Evolutionary conservation across 1,284 basidiomycete genomes (phyloP).

Genomic region (Trametes pubescens): DNA sequence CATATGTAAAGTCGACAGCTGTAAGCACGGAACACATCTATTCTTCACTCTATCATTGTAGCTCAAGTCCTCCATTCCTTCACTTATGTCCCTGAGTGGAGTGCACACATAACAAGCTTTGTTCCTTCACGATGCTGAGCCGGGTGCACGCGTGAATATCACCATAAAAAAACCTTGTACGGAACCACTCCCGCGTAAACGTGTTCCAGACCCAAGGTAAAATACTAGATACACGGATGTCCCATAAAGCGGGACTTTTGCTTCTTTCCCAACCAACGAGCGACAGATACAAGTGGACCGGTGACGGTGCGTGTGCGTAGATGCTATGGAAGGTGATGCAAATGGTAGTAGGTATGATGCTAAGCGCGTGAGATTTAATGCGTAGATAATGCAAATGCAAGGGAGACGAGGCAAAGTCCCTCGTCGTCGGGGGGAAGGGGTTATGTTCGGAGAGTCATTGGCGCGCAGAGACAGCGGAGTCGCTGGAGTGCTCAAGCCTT

Average conservation of each 20-base stretch:
- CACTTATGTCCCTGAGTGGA: no score
- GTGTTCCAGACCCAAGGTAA: conserved; percentile 8
- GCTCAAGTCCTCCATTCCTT: no score
- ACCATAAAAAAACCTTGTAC: not conserved
- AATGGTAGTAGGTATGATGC: conserved; percentile 9
- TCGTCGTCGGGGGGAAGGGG: no score
- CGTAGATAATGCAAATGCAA: not conserved
- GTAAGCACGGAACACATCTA: not conserved
- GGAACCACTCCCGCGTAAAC: no score
- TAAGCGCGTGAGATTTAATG: not conserved
- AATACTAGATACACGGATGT: conserved; percentile 30
- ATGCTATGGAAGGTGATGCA: not conserved
- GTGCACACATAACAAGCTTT: not conserved
- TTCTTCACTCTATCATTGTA: not conserved
- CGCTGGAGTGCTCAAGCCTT: conserved; percentile 27
- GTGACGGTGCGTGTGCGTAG: no score
- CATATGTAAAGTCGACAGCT: not conserved
- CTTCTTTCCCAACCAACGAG: conserved; percentile 23
- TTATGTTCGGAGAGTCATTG: conserved; percentile 6
- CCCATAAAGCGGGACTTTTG: conserved; percentile 24
- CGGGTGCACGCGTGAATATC: no score
- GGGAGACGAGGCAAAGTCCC: not conserved
- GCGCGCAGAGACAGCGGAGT: not conserved
- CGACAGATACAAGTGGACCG: conserved; percentile 25
- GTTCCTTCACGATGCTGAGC: not conserved